Evolutionary conservation across 75 land plant species (phyloP).

Genomic region (Selaginella tamariscina): DNA sequence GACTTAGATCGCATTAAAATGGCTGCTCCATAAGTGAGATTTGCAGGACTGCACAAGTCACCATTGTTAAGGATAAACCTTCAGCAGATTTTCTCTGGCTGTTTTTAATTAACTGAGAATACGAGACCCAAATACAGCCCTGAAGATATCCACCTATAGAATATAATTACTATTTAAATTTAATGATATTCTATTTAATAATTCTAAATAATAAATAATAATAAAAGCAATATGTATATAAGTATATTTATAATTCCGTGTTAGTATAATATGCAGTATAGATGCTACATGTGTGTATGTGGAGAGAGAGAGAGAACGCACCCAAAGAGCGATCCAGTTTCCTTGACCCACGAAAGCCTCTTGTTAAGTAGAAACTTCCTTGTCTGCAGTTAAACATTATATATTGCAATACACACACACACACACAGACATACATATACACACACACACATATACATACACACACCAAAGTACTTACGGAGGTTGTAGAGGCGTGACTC

Average conservation of each 20-base stretch:
- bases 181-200: background rate
- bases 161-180: background rate
- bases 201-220: too few species aligned
- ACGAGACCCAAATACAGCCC: constrained; percentile 29
- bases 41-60: constrained; percentile 35
- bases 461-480: too few species aligned
- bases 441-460: too few species aligned
- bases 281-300: too few species aligned
- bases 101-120: constrained; percentile 33
- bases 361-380: background rate
- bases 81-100: constrained; percentile 28
- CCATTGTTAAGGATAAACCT: constrained; percentile 36
- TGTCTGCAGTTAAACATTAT: background rate
- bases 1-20: constrained; percentile 29
- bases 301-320: too few species aligned
- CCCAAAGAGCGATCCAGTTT: constrained; percentile 16
- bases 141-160: constrained; percentile 34
- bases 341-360: constrained; percentile 16
- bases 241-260: too few species aligned
- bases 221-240: too few species aligned
- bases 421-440: too few species aligned
- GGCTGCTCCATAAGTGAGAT: constrained; percentile 31
- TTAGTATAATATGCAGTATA: too few species aligned
- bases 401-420: too few species aligned
- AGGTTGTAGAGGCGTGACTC: background rate